Conservation (phyloP, 106 monocot genomes). For the Platanthera zijinensis region DNA sequence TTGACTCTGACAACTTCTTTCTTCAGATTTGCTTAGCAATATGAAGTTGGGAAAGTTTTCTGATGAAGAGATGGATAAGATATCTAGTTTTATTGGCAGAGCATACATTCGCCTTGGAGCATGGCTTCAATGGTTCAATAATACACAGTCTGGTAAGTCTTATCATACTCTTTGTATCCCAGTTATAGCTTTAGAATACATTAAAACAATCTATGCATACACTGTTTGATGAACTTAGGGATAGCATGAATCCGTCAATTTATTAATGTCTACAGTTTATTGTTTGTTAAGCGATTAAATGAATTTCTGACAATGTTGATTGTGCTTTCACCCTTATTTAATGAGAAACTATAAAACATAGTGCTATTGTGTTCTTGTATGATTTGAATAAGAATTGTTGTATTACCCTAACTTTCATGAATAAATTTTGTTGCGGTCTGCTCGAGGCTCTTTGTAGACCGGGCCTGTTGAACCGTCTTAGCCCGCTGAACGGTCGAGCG, state of each 20-base stretch:
- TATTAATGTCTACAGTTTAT: neutral
- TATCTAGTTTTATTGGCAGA: conserved; percentile 59
- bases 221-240: neutral
- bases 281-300: neutral
- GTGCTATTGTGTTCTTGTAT: neutral
- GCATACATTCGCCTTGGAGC: conserved; percentile 70
- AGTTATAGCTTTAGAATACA: neutral
- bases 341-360: neutral
- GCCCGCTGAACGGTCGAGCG: no score
- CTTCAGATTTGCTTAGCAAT: conserved; percentile 51
- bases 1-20: neutral
- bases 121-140: conserved; percentile 96
- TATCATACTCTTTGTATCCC: neutral
- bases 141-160: conserved; percentile 70
- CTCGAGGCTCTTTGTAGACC: no score
- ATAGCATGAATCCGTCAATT: neutral
- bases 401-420: neutral
- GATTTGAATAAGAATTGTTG: neutral
- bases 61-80: conserved; percentile 30
- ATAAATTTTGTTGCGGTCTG: neutral
- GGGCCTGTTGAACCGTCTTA: no score
- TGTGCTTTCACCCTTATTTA: neutral
- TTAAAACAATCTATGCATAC: neutral
- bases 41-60: conserved; percentile 36
- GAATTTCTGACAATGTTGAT: neutral